A percentile compares a stretch with the other conserved stretches of the same genome.
Conservation (phyloP, 768 basidiomycete genomes). For the Dacryopinax primogenitus region DNA sequence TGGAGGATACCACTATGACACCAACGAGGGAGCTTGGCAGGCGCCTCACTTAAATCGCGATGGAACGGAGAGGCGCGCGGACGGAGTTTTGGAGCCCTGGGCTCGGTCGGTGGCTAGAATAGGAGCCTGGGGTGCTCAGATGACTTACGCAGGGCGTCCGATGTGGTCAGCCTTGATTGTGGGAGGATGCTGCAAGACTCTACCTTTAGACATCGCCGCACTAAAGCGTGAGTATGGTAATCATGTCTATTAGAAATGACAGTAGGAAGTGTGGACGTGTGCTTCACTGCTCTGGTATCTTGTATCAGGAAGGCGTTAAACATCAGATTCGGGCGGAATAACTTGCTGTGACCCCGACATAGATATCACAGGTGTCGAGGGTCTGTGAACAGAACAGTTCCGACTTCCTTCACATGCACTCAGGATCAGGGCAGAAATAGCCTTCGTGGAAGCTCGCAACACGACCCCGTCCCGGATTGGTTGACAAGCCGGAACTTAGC, state of each 20-base stretch:
- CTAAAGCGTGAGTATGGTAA: conserved; percentile 13
- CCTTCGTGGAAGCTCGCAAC: too few relatives aligned
- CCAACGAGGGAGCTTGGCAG: conserved; percentile 35
- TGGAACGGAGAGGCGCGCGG: neutral
- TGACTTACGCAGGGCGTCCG: conserved; percentile 30
- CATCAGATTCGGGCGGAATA: too few relatives aligned
- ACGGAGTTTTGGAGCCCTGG: conserved; percentile 14
- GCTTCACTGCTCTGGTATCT: too few relatives aligned
- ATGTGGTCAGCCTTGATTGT: conserved; percentile 37
- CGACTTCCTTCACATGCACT: too few relatives aligned
- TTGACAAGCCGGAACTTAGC: too few relatives aligned
- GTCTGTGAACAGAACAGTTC: too few relatives aligned
- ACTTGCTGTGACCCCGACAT: too few relatives aligned
- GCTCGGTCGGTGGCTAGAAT: conserved; percentile 15
- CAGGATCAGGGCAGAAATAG: too few relatives aligned
- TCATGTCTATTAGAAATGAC: neutral
- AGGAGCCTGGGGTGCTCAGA: conserved; percentile 9
- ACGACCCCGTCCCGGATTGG: too few relatives aligned
- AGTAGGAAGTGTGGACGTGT: neutral
- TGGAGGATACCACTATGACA: conserved; percentile 46
- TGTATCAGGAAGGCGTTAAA: too few relatives aligned
- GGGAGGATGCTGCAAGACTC: conserved; percentile 59
- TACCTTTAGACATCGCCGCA: conserved; percentile 38
- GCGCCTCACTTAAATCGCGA: neutral
- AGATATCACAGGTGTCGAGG: too few relatives aligned